Base-by-base conservation (phyloP, 345 rosid genomes). In the Mallotus nudiflorus region DNA sequence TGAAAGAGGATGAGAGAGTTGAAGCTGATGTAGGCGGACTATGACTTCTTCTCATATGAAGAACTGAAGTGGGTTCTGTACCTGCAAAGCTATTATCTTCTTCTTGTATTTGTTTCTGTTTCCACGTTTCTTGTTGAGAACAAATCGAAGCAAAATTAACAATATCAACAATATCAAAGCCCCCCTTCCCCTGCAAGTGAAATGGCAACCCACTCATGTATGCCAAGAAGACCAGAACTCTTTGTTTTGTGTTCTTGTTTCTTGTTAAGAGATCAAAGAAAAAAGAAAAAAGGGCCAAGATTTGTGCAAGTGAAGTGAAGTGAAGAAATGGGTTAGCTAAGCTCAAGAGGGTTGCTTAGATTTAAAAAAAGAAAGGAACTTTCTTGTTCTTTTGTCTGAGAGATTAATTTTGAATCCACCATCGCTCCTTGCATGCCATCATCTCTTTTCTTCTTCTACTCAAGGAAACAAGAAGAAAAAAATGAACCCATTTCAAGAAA, bases 11-110 rank as follows among this genome's bases (percentile, higher is more conserved):
- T 48, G 90, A 87, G 73, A 82, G 87, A 27, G 91, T 87, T 65
- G 91, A 86, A 63, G 81, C 85, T 11, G 90, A 84, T 61, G 82
- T 85, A 67, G 88, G 87, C 22, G 91, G 91, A 66, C 89, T 87
- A 67, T 78, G 82, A 85, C 87, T 85, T 78, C 82, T 84, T 82
- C 85, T 82, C 83, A 82, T 80, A 78, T 80, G 84, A 81, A 84
- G 85, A 72, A 80, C 80, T 68, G 83, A 80, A 31, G 81, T 78
- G 31, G 78, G 72, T 46, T 79, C 82, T 39, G 55, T 54, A 69
- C 57, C 66, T 46, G 63, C 20, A 56, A 74, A 67, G 71, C 77
- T 71, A 55, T 65, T 74, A 16, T 45, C 75, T 73, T 77, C 70
- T 28, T 67, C 55, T 7, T 53, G 77, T 33, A 37, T 72, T 39